Conservation (phyloP, 169 alveolate genomes). For the Plasmodium fragile region DNA sequence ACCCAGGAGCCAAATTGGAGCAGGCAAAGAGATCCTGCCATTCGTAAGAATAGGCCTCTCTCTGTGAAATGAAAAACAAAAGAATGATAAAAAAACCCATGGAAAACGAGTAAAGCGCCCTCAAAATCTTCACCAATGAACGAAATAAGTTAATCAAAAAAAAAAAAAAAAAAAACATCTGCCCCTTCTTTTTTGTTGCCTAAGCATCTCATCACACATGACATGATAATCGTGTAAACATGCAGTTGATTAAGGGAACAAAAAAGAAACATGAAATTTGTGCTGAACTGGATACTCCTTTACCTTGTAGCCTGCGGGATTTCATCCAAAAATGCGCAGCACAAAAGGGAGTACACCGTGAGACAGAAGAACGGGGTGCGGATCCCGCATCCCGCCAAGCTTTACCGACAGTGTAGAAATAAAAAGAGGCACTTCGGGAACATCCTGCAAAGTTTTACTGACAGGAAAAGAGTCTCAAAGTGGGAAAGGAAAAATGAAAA, state of each 20-base stretch:
- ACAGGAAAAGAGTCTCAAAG: neutral
- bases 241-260: neutral
- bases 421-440: neutral
- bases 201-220: neutral
- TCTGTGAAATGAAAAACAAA: neutral
- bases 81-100: neutral
- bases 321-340: constrained; percentile 11
- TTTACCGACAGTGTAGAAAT: neutral
- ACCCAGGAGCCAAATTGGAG: neutral
- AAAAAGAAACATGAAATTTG: constrained; percentile 19
- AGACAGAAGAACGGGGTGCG: neutral
- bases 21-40: neutral
- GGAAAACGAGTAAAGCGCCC: neutral
- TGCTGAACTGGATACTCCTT: constrained; percentile 3
- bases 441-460: neutral
- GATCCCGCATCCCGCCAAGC: neutral
- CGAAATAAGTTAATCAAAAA: neutral
- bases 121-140: neutral
- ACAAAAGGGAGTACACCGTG: neutral
- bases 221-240: neutral
- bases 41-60: neutral
- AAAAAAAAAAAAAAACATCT: neutral
- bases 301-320: neutral
- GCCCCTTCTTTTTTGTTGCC: neutral
- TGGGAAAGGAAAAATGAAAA: constrained; percentile 22